Percentiles rank a stretch among this genome's conserved stretches.
These are phyloP conservation scores for Camellia sinensis DNA, from an alignment of 148 eudicot species.

Conservation along the genomic window DNA sequence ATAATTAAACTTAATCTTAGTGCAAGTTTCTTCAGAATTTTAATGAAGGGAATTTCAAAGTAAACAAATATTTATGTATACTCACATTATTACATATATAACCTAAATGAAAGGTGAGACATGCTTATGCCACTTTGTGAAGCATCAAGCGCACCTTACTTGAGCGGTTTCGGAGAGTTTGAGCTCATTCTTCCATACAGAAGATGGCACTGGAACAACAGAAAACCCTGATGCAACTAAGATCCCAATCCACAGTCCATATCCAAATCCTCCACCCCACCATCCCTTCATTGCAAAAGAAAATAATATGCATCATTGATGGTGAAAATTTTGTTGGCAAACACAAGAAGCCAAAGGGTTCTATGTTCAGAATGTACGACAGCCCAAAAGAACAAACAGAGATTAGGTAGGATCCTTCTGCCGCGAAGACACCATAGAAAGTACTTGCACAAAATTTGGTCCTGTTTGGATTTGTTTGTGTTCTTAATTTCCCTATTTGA, in stretches of 20 bases:
- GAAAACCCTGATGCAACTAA: conserved; percentile 90
- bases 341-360: background rate
- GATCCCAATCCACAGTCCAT: conserved; percentile 86
- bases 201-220: conserved; percentile 81
- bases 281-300: conserved; percentile 69
- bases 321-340: background rate
- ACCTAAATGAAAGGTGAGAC: background rate
- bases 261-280: conserved; percentile 93
- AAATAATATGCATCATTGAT: conserved; percentile 21
- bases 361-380: background rate
- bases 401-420: background rate
- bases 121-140: background rate
- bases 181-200: conserved; percentile 71
- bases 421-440: background rate
- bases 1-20: background rate
- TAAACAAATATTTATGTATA: background rate
- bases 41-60: background rate
- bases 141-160: conserved; percentile 56
- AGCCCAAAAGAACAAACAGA: conserved; percentile 7
- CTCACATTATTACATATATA: background rate
- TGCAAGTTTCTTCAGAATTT: conserved; percentile 1
- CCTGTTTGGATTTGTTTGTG: background rate
- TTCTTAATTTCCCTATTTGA: background rate
- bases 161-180: conserved; percentile 54
- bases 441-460: background rate